These are phyloP conservation scores for Ramaria rubella DNA, from an alignment of 768 basidiomycete genomes.

Conservation along the genomic window DNA sequence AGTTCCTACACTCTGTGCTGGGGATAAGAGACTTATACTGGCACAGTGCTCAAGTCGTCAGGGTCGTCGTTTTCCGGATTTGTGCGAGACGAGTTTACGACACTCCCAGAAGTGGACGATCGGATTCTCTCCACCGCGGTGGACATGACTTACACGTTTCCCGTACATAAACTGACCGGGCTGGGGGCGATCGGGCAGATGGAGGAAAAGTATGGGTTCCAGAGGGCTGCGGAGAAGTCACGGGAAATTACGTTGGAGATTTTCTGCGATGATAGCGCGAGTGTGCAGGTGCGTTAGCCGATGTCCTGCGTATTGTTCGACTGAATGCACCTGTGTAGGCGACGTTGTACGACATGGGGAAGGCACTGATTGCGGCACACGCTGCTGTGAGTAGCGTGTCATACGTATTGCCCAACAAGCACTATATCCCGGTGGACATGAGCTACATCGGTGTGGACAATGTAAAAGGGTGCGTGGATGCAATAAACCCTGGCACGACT, in stretches of 20 bases:
- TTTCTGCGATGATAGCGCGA: conserved; percentile 91
- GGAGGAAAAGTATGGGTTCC: conserved; percentile 47
- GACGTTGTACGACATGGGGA: conserved; percentile 85
- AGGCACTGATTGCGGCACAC: conserved; percentile 64
- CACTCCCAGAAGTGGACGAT: conserved; percentile 74
- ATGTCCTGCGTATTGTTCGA: background rate
- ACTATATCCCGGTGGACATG: conserved; percentile 89
- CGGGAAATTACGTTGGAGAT: conserved; percentile 64
- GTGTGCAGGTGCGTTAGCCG: conserved; percentile 69
- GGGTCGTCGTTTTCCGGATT: conserved; percentile 83
- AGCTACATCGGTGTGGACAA: conserved; percentile 66
- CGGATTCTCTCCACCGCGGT: conserved; percentile 88
- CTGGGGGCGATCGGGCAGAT: conserved; percentile 28
- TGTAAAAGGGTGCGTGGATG: conserved; percentile 47
- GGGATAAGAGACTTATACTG: background rate
- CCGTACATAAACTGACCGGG: conserved; percentile 33
- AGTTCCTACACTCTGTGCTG: conserved; percentile 15
- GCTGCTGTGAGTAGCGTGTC: conserved; percentile 48
- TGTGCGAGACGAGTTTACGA: conserved; percentile 83
- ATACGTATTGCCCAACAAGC: conserved; percentile 88
- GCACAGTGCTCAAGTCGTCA: conserved; percentile 78
- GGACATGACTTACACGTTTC: conserved; percentile 66
- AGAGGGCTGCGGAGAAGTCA: conserved; percentile 34
- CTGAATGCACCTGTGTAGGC: conserved; percentile 45
- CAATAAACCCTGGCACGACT: conserved; percentile 3